Evolutionary conservation across 805 yeast genomes (phyloP), one percentile per base, ranked within the genome.

Genomic region (Sugiyamaella americana): DNA sequence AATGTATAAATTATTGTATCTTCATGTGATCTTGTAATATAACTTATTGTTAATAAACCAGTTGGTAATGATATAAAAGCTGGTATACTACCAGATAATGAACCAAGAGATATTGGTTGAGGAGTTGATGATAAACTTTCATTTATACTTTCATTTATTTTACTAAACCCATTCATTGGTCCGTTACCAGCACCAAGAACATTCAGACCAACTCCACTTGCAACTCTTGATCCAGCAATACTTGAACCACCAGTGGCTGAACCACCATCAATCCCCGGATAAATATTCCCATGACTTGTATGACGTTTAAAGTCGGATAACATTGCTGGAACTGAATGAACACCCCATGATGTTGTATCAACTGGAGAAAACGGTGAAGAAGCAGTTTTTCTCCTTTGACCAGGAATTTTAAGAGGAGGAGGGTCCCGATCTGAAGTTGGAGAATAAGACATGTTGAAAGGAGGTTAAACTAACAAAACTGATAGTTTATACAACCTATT

Each of bases 291-390:
- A 41, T 57, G 65, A 23, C 65, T 60, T 1, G 68, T 61, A 50
- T 64, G 67, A 16, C 67, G 41, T 46, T 61, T 63, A 51, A 64
- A 64, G 48, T 64, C 68, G 8, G 58, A 56, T 32, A 64, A 57
- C 54, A 64, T 55, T 5, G 59, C 56, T 1, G 69, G 67, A 4
- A 64, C 69, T 6, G 65, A 58, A 46, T 51, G 62, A 29, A 64
- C 51, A 13, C 69, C 69, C 69, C 69, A 64, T 10, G 60, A 56
- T 2, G 56, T 48, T 3, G 51, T 40, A 3, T 45, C 48, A 4
- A 45, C 19, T 11, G 44, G 44, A 8, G 48, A 40, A 34, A 45
- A 45, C 4, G 48, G 48, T 3, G 48, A 40, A 2, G 44, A 22
- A 35, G 20, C 21, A 13, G 60, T 59, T 16, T 57, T 46, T 2